These are phyloP conservation scores for Fallopia convolvulus DNA, from an alignment of 148 eudicot genomes.

Conservation along the genomic window DNA sequence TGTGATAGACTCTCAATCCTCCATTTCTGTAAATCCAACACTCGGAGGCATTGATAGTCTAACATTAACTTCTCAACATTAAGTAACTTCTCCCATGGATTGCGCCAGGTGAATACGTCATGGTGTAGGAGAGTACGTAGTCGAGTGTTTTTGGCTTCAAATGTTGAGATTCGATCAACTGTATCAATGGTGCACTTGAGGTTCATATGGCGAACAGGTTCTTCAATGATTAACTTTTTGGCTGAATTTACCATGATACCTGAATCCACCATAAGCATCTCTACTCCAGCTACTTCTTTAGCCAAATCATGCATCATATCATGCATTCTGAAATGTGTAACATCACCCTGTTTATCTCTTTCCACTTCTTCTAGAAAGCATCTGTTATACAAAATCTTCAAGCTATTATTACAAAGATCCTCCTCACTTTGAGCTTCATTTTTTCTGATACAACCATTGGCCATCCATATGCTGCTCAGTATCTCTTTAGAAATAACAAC, in stretches of 20 bases:
- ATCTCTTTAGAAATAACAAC: neutral
- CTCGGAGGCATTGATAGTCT: conserved; percentile 9
- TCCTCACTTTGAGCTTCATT: neutral
- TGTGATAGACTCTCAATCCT: conserved; percentile 9
- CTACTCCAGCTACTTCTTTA: conserved; percentile 10
- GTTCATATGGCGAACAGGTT: conserved; percentile 1
- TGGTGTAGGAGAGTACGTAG: conserved; percentile 16
- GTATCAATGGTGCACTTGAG: neutral
- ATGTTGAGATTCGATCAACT: conserved; percentile 5
- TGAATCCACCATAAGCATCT: neutral
- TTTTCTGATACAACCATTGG: conserved; percentile 17
- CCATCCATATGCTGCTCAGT: conserved; percentile 23
- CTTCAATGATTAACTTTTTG: neutral
- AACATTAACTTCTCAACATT: neutral
- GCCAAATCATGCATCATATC: conserved; percentile 25
- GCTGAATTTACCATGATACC: neutral
- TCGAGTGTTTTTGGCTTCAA: conserved; percentile 1
- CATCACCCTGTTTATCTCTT: conserved; percentile 9
- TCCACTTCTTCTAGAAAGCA: conserved; percentile 12
- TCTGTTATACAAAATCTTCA: conserved; percentile 4
- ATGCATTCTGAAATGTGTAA: conserved; percentile 18
- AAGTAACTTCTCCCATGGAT: too few species aligned
- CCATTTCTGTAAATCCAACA: conserved; percentile 11
- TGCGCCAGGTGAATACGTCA: too few species aligned
- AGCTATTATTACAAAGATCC: conserved; percentile 5